Base-by-base conservation (phyloP, 352 stramenopile genomes). In the Phytopythium ostracodes region DNA sequence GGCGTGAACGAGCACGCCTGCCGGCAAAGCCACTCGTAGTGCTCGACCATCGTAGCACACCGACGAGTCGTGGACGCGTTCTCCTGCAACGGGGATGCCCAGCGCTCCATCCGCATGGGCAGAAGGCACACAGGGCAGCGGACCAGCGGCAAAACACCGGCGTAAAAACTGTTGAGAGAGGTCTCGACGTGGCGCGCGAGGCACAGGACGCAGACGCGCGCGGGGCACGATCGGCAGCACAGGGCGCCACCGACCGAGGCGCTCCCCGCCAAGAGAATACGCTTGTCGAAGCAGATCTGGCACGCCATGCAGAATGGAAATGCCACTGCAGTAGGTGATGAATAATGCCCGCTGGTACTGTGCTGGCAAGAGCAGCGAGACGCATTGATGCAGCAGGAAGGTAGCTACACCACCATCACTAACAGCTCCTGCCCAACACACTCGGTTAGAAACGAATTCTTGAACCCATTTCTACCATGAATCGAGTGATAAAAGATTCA, bases 251-350 rank as follows among this genome's bases (percentile, higher is more conserved):
- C 33, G 0, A 70, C 31, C 14, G 55, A 38, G 2, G 59, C 24
- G 4, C 62, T 33, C 7, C 60, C 25, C 14, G 56, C 57, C 3
- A 38, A 31, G 8, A 33, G 29, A 51, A 63, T 29, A 42, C 58
- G 22, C 9, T 17, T 43, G 20, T 79, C 63, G 53, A 77, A 64
- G 51, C 72, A 80, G 44, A 80, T 69, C 65, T 77, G 72, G 49
- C 72, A 80, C 18, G 56, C 46, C 35, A 68, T 56, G 6, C 33
- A 38, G 33, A 8, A 33, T 33, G 29, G 1, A 10, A 10, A 4
- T 10, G 33, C 33, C 33, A 7, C 3, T 33, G 29, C 29, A 8
- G 7, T 33, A 38, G 33, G 33, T 2, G 33, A 38, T 14, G 10
- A 10, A 10, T 2, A 38, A 14, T 38, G 33, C 7, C 33, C 33